Evolutionary conservation across 2,329 filamentous ascomycete genomes (phyloP).

Genomic region (Colletotrichum phormii): DNA sequence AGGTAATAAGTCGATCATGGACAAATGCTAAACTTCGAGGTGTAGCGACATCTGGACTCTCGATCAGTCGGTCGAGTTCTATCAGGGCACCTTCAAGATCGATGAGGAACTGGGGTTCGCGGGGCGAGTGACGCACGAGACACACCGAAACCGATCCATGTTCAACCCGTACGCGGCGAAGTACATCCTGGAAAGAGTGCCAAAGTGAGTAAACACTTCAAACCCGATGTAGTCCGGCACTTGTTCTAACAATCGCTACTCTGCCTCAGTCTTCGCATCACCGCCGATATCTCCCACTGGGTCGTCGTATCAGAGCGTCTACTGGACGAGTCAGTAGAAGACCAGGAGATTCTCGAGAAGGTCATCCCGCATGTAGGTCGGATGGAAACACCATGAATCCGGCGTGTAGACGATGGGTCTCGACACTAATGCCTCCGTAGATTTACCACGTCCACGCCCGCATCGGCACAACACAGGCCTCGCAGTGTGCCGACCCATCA

Average conservation of each 20-base stretch:
- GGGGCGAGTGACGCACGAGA: constrained; percentile 47
- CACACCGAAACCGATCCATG: constrained; percentile 46
- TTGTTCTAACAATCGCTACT: background rate
- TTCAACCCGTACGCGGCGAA: constrained; percentile 46
- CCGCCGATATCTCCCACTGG: constrained; percentile 43
- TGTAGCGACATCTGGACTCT: constrained; percentile 45
- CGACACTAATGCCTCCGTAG: constrained; percentile 27
- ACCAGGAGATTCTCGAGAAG: constrained; percentile 34
- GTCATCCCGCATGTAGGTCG: constrained; percentile 46
- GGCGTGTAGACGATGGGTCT: background rate
- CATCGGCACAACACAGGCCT: constrained; percentile 50
- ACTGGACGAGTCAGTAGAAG: background rate
- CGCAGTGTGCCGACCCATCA: constrained; percentile 49
- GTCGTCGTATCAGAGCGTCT: constrained; percentile 39
- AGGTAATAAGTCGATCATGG: background rate
- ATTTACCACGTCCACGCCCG: constrained; percentile 49
- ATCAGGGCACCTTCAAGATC: constrained; percentile 43
- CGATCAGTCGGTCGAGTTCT: constrained; percentile 48
- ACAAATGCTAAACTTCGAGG: background rate
- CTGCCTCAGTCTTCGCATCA: constrained; percentile 39
- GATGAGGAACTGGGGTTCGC: constrained; percentile 45
- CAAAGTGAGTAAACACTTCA: constrained; percentile 40
- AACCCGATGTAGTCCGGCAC: too few species aligned
- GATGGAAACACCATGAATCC: background rate
- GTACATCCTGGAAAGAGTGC: constrained; percentile 44